phyloP scores from a whole-genome alignment of 768 basidiomycete genomes.

The Boletus reticulatus region DNA sequence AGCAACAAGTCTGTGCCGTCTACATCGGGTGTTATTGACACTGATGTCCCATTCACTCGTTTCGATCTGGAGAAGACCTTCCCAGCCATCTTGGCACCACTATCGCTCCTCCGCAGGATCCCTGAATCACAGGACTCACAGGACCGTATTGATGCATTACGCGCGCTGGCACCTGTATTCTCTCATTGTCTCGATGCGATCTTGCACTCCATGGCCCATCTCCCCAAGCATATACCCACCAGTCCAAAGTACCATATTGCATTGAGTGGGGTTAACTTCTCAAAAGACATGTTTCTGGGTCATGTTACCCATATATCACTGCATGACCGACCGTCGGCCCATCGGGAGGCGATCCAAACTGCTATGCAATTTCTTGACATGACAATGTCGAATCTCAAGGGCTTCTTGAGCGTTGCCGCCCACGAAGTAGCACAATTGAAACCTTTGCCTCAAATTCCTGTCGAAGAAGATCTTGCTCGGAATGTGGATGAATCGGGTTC shows the following conservation, averaged over 20 bases:
- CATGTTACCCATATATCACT: slow-evolving; percentile 15
- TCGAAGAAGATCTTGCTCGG: not conserved
- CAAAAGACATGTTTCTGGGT: slow-evolving; percentile 21
- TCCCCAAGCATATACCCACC: slow-evolving; percentile 21
- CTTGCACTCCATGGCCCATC: slow-evolving; percentile 23
- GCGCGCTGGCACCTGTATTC: slow-evolving; percentile 28
- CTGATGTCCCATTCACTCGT: slow-evolving; percentile 5
- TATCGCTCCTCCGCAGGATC: slow-evolving; percentile 26
- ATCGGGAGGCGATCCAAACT: slow-evolving; percentile 10
- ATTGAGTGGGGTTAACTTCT: slow-evolving; percentile 18
- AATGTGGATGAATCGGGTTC: not conserved
- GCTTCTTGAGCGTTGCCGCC: slow-evolving; percentile 31
- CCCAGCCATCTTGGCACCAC: slow-evolving; percentile 34
- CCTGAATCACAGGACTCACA: slow-evolving; percentile 21
- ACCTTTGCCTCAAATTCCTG: slow-evolving; percentile 26
- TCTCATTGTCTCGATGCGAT: slow-evolving; percentile 24
- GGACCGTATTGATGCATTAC: slow-evolving; percentile 28
- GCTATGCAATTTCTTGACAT: slow-evolving; percentile 30
- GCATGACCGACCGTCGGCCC: slow-evolving; percentile 1
- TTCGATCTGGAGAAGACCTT: slow-evolving; percentile 36
- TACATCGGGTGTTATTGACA: slow-evolving; percentile 12
- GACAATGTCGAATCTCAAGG: slow-evolving; percentile 31
- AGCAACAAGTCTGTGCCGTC: slow-evolving; percentile 28
- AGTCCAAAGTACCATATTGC: slow-evolving; percentile 23
- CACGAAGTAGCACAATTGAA: slow-evolving; percentile 27